Conservation (phyloP, 208 protist species). For the Tritrichomonas musculus region DNA sequence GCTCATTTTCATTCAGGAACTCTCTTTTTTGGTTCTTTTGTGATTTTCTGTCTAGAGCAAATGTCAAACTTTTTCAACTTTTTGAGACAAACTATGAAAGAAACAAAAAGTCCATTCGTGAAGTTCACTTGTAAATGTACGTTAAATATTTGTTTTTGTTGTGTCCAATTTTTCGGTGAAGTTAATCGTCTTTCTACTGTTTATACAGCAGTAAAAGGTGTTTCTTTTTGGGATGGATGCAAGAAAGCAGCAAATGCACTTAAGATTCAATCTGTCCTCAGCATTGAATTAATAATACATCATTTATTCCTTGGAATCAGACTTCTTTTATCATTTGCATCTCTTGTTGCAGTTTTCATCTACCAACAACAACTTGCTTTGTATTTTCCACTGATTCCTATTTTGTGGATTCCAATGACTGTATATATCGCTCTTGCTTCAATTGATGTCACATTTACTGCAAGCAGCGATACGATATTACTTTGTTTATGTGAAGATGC, state of each 20-base stretch:
- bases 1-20: not conserved
- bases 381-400: not conserved
- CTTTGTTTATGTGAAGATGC: not conserved
- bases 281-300: not conserved
- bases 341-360: not conserved
- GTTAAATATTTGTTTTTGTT: not conserved
- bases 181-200: not conserved
- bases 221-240: constrained; percentile 17
- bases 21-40: not conserved
- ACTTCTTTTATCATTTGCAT: not conserved
- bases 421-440: not conserved
- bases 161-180: not conserved
- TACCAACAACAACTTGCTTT: not conserved
- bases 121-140: not conserved
- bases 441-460: not conserved
- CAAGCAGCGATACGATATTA: not conserved
- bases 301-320: not conserved
- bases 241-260: not conserved
- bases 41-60: not conserved
- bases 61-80: not conserved
- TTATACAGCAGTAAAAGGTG: not conserved
- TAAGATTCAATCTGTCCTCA: not conserved
- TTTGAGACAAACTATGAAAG: not conserved
- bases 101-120: not conserved
- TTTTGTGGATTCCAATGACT: not conserved